Percentiles rank a stretch among this genome's conserved stretches.
Evolutionary conservation across 148 eudicot genomes (phyloP).

Genomic region (Bassia scoparia): DNA sequence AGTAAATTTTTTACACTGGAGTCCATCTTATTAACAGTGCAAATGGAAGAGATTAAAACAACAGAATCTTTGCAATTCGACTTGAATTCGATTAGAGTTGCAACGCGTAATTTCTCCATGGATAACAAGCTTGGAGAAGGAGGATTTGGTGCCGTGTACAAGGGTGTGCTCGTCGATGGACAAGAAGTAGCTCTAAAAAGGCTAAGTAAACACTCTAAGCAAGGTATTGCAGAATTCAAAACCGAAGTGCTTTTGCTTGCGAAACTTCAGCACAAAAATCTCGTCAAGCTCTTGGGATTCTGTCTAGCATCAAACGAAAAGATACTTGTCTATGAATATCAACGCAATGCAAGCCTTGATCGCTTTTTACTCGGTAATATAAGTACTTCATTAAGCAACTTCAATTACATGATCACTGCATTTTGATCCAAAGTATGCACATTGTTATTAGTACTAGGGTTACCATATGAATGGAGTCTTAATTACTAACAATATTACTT

Average conservation of each 20-base stretch:
- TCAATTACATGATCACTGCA: no score
- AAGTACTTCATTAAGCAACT: no score
- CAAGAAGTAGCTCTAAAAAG: constrained; percentile 29
- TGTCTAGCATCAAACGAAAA: constrained; percentile 22
- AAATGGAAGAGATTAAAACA: constrained; percentile 12
- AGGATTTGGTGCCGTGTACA: constrained; percentile 32
- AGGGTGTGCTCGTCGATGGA: constrained; percentile 26
- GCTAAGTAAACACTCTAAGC: constrained; percentile 22
- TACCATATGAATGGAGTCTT: no score
- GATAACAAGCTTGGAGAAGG: constrained; percentile 30
- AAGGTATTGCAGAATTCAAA: constrained; percentile 25
- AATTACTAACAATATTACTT: neutral
- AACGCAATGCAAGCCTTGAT: constrained; percentile 24
- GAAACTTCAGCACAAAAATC: constrained; percentile 30
- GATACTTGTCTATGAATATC: constrained; percentile 22
- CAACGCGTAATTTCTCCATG: constrained; percentile 17
- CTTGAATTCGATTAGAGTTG: constrained; percentile 15
- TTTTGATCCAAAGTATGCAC: no score
- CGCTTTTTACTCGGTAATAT: constrained; percentile 14
- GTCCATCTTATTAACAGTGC: no score
- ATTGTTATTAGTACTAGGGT: no score
- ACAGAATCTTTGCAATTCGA: constrained; percentile 18
- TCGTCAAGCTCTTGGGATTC: constrained; percentile 27
- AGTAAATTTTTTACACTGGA: no score
- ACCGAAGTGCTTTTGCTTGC: constrained; percentile 29